Evolutionary conservation across 176 grass and related monocot genomes (phyloP), one percentile per base, ranked within the genome.

Genomic region (Cenchrus americanus): DNA sequence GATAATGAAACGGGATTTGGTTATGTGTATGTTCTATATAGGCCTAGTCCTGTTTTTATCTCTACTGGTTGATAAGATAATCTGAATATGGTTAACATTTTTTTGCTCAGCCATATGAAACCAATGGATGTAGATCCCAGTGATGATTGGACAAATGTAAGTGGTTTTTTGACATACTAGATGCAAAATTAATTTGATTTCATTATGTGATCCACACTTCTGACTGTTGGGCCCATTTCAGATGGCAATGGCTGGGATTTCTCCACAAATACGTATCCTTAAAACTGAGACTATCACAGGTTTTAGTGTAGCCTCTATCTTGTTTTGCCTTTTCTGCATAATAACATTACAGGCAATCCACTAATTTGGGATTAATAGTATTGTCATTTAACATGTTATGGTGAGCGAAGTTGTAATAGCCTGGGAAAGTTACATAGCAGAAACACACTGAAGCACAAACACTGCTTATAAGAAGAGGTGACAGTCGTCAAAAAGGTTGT

Each of bases 141-240:
- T 41, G 92, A 94, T 89, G 92, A 97, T 69, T 97, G 94, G 90
- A 92, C 91, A 80, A 94, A 94, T 86, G 94, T 97, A 97, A 91
- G 90, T 82, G 27, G 22, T 8, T 13, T 84, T 11, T 66, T 21
- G 5, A 76, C n/a, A 41, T 26, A 23, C n/a, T 74, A 73, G 6
- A 66, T 24, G 18, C 21, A 53, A 54, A 66, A 54, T 27, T 12
- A 73, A 79, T 90, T 66, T 80, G 83, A 89, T 89, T 91, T 23
- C 66, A 58, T 83, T 37, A 49, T 64, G 27, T 15, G 41, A 70
- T 84, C 66, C 52, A 83, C 70, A 13, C 52, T 50, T 77, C 62
- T 88, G 32, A 76, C 77, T 62, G 76, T 15, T 91, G 13, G 61
- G 30, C 75, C 80, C 62, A 88, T 80, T 83, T 69, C 92, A 98